Percentiles rank a stretch among this genome's conserved stretches.
phyloP scores from a whole-genome alignment of 768 basidiomycete genomes.

The Agaricus blazei region DNA sequence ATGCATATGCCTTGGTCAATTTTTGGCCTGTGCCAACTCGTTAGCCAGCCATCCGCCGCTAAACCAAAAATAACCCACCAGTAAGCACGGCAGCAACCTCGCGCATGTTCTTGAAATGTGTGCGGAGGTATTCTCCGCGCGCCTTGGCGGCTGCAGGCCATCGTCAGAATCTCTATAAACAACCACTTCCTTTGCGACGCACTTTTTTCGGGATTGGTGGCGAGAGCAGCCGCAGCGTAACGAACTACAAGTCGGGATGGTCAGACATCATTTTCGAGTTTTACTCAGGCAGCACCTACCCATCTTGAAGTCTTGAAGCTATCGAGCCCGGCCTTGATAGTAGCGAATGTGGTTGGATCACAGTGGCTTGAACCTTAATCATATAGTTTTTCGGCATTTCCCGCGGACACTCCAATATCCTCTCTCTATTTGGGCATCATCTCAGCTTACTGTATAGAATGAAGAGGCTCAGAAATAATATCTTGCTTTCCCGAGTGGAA shows the following conservation, averaged over 20 bases:
- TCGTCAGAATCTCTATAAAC: neutral
- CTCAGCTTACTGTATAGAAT: too few species aligned
- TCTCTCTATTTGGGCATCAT: too few species aligned
- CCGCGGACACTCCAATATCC: constrained; percentile 2
- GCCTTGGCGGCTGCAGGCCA: constrained; percentile 72
- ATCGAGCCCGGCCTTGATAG: constrained; percentile 32
- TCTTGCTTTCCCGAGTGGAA: too few species aligned
- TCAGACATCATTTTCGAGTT: constrained; percentile 15
- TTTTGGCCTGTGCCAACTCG: constrained; percentile 60
- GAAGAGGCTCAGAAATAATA: too few species aligned
- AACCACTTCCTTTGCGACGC: constrained; percentile 23
- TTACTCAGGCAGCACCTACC: constrained; percentile 39
- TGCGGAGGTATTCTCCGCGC: constrained; percentile 95
- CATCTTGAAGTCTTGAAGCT: constrained; percentile 61
- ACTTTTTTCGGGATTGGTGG: constrained; percentile 96
- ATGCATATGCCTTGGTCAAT: constrained; percentile 90
- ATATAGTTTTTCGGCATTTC: constrained; percentile 25
- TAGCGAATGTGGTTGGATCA: constrained; percentile 15
- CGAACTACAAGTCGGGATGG: constrained; percentile 54
- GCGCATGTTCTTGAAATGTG: constrained; percentile 99
- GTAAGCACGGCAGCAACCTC: constrained; percentile 94
- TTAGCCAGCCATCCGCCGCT: neutral
- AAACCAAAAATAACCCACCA: too few species aligned
- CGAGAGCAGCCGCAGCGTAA: constrained; percentile 85
- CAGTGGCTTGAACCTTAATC: constrained; percentile 46